Conservation (phyloP, 805 yeast genomes). For the Saccharomyces mikatae region DNA sequence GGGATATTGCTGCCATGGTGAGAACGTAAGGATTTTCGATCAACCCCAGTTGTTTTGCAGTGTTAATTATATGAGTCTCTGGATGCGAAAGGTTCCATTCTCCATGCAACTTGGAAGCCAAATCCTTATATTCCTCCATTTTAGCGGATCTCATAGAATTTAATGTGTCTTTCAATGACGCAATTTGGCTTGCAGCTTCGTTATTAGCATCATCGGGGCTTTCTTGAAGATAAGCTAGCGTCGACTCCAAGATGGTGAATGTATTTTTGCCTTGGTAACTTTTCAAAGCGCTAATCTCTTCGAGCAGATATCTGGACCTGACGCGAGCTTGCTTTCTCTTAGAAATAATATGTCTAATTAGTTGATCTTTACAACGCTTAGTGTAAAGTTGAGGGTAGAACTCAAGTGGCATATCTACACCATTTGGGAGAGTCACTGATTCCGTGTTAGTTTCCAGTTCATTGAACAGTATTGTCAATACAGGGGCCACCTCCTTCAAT, state of each 20-base stretch:
- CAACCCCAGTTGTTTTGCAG: constrained; percentile 20
- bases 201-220: constrained; percentile 6
- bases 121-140: constrained; percentile 24
- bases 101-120: constrained; percentile 19
- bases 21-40: constrained; percentile 23
- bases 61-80: constrained; percentile 17
- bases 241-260: constrained; percentile 20
- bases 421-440: constrained; percentile 13
- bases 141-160: constrained; percentile 9
- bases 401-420: constrained; percentile 27
- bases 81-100: constrained; percentile 27
- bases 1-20: constrained; percentile 23
- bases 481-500: constrained; percentile 20
- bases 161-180: constrained; percentile 6
- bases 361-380: constrained; percentile 18
- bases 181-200: not conserved
- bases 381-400: constrained; percentile 31
- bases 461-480: constrained; percentile 27
- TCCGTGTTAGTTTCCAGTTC: constrained; percentile 26
- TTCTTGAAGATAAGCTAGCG: constrained; percentile 20
- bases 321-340: constrained; percentile 18
- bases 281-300: constrained; percentile 21
- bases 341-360: constrained; percentile 19
- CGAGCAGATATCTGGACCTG: constrained; percentile 12
- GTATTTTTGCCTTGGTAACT: constrained; percentile 29